Base-by-base conservation (phyloP, 768 basidiomycete genomes). In the Leccinellum luteum region DNA sequence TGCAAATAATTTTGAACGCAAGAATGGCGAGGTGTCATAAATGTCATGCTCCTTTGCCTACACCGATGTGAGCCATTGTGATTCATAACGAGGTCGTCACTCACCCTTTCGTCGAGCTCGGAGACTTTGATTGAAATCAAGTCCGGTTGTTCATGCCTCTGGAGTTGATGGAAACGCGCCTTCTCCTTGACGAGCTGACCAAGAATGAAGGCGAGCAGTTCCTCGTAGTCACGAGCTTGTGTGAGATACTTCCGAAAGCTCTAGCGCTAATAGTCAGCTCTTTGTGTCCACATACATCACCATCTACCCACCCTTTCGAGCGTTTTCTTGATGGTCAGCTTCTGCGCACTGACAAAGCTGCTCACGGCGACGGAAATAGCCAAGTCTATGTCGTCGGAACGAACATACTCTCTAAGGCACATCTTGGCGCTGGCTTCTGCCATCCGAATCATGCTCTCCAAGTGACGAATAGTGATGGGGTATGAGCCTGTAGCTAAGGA, bases 381-480 rank as follows among this genome's bases (percentile, higher is more conserved):
- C 52, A 98, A 77, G 72, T 99, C 94, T 65, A 99, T 94, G 70
- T 99, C 97, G 71, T 98, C 97, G 38, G 88, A 80, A 48, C 97
- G 84, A 31, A 98, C 97, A 67, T 93, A 98, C 74, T 98, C 96
- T 53, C 97, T 82, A 60, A 99, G 77, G 50, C 95, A 87, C 97
- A 99, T 98, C 79, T 96, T 97, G 23, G 97, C 97, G 68, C 91
- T 94, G 14, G 97, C 96, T 74, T 99, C 97, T 3, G 93, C 84
- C 96, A 98, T 98, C 41, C 97, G 89, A 74, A 99, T 98, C 92
- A 97, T 97, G 70, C 94, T 96, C 76, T 99, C 97, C 57, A 99
- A 75, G 69, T 98, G 97, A 56, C 97, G 92, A 50, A 98, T 90
- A 9, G 97, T 99, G 70, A 99, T 97, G 2, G 97, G 97, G 75